Evolutionary conservation across 1,139 yeast species (phyloP), one percentile per base, ranked within the genome.

Genomic region (Candida tetrigidarum): DNA sequence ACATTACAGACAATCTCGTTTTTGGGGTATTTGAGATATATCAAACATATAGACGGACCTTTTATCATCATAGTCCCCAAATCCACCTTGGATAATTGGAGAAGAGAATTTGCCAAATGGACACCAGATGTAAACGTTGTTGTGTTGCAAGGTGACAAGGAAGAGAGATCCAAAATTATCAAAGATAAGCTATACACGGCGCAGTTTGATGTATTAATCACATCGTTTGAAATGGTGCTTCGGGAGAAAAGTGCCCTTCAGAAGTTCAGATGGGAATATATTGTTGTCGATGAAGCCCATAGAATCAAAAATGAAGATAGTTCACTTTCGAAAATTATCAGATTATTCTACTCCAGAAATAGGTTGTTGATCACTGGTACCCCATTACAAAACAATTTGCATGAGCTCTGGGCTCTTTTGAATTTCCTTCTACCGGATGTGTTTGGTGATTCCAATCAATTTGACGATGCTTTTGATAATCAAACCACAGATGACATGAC

Each of bases 251-350:
- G 90, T 10, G 78, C 82, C 39, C 76, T 93, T 53, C 86, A 85
- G 59, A 90, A 90, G 60, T 74, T 93, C 52, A 83, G 86, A 44
- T 93, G 99, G 99, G 92, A 92, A 66, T 93, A 92, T 61, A 84
- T 93, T 46, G 81, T 93, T 20, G 92, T 93, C 35, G 99, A 93
- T 68, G 99, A 93, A 65, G 99, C 98, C 2, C 99, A 93, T 62
- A 80, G 98, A 60, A 92, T 93, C 61, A 93, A 93, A 62, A 93
- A 93, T 63, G 98, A 93, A 63, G 96, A 88, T 59, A 84, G 95
- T 42, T 82, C 95, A 45, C 74, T 93, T 46, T 90, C 97, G 0
- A 97, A 91, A 63, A 91, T 93, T 50, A 85, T 93, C 45, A 80
- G 98, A 52, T 71, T 90, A 41, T 91, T 93, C 59, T 85, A 87